These are phyloP conservation scores for Neophaeococcomyces aloes DNA, from an alignment of 2,329 filamentous ascomycete species.

Conservation along the genomic window DNA sequence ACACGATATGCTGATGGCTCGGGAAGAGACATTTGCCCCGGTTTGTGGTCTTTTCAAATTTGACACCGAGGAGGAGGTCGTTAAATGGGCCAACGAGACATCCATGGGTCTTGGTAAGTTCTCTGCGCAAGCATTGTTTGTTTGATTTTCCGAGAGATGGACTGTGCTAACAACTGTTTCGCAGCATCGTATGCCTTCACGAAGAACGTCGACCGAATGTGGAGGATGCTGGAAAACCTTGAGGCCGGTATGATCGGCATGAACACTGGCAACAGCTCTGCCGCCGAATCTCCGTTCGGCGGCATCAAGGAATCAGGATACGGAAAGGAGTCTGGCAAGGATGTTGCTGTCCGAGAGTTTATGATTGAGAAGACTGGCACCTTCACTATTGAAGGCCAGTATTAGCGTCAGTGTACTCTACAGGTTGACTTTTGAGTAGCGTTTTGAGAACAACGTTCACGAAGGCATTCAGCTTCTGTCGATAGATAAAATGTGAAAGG, in stretches of 20 bases:
- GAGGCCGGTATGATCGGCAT: slow-evolving; percentile 60
- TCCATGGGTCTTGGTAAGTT: slow-evolving; percentile 17
- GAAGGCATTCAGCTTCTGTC: too few species aligned
- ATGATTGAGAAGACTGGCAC: slow-evolving; percentile 56
- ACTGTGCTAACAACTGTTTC: slow-evolving; percentile 46
- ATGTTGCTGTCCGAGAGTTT: slow-evolving; percentile 54
- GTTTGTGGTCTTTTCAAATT: slow-evolving; percentile 55
- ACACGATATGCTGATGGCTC: slow-evolving; percentile 45
- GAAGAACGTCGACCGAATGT: slow-evolving; percentile 55
- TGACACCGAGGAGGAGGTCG: slow-evolving; percentile 54
- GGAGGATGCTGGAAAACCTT: slow-evolving; percentile 55
- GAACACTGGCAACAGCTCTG: slow-evolving; percentile 49
- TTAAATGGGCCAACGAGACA: slow-evolving; percentile 29
- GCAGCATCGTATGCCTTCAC: slow-evolving; percentile 58
- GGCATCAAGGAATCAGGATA: slow-evolving; percentile 60
- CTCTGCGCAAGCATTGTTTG: slow-evolving; percentile 42
- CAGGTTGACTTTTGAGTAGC: too few species aligned
- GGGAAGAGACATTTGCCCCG: slow-evolving; percentile 57
- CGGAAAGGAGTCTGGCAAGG: slow-evolving; percentile 57
- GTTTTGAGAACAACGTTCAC: too few species aligned
- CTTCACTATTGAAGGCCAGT: slow-evolving; percentile 48
- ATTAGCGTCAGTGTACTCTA: slow-evolving; percentile 24
- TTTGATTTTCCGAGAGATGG: too few species aligned
- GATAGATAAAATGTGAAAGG: too few species aligned
- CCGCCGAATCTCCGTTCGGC: slow-evolving; percentile 56